Evolutionary conservation across 306 rosid genomes (phyloP).

Genomic region (Ziziphus jujuba): DNA sequence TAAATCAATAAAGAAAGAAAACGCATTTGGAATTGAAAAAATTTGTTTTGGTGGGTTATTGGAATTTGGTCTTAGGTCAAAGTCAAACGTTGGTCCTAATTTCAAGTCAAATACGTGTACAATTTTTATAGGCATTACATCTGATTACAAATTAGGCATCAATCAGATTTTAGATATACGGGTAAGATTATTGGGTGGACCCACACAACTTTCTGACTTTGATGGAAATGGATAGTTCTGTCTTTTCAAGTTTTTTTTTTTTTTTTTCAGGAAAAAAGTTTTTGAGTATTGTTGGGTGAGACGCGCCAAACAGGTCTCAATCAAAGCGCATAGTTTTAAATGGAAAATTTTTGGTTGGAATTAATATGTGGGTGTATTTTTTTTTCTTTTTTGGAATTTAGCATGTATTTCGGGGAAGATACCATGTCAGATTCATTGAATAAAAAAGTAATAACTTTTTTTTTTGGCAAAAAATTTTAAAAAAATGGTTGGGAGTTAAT

Average conservation of each 20-base stretch:
- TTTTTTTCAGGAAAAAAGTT: too few relatives aligned
- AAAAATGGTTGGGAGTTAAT: too few relatives aligned
- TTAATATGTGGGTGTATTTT: not conserved
- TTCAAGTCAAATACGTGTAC: slow-evolving; percentile 3
- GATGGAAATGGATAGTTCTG: not conserved
- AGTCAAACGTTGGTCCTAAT: not conserved
- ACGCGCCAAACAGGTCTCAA: slow-evolving; percentile 26
- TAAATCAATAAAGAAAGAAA: too few relatives aligned
- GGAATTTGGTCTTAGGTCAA: not conserved
- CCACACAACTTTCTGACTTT: not conserved
- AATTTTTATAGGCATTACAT: not conserved
- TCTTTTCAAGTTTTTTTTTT: not conserved
- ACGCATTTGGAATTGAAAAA: too few relatives aligned
- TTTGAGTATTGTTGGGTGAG: slow-evolving; percentile 13
- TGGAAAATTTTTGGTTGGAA: not conserved
- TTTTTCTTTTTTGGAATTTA: too few relatives aligned
- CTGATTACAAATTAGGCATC: not conserved
- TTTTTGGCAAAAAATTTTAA: too few relatives aligned
- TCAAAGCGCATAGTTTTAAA: not conserved
- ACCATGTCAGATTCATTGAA: too few relatives aligned
- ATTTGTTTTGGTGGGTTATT: too few relatives aligned
- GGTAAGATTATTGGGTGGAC: not conserved
- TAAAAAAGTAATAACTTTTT: too few relatives aligned
- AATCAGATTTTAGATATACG: not conserved
- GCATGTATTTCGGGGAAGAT: too few relatives aligned